phyloP scores from a whole-genome alignment of 140 eudicot species.

The Ambrosia hybrid region DNA sequence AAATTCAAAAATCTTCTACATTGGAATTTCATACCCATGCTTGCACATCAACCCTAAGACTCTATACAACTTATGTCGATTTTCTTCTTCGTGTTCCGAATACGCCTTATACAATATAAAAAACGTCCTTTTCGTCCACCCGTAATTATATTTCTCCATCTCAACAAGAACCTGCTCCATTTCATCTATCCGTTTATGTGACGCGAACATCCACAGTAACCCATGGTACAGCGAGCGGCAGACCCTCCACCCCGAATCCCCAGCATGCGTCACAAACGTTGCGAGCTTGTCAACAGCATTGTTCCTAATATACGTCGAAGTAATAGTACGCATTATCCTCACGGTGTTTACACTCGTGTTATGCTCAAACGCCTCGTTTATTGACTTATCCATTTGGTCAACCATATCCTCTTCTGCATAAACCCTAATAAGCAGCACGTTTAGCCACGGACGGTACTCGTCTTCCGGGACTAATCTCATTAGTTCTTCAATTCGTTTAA shows the following conservation, averaged over 20 bases:
- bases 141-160: slow-evolving; percentile 57
- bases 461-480: slow-evolving; percentile 54
- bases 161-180: slow-evolving; percentile 85
- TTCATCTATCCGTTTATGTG: slow-evolving; percentile 62
- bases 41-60: slow-evolving; percentile 69
- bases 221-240: slow-evolving; percentile 73
- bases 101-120: slow-evolving; percentile 61
- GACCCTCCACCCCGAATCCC: slow-evolving; percentile 69
- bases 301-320: slow-evolving; percentile 44
- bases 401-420: slow-evolving; percentile 73
- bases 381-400: slow-evolving; percentile 65
- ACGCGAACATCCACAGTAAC: slow-evolving; percentile 61
- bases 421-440: slow-evolving; percentile 56
- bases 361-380: slow-evolving; percentile 63
- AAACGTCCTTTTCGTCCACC: slow-evolving; percentile 49
- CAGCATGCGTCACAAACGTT: slow-evolving; percentile 58
- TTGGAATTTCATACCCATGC: slow-evolving; percentile 47
- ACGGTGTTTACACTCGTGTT: slow-evolving; percentile 45
- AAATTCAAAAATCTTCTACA: slow-evolving; percentile 1
- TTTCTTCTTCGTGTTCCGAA: slow-evolving; percentile 39
- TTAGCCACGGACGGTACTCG: slow-evolving; percentile 78
- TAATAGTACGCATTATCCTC: slow-evolving; percentile 50
- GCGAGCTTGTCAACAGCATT: slow-evolving; percentile 73
- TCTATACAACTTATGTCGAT: slow-evolving; percentile 43
- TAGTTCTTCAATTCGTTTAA: slow-evolving; percentile 53